Base-by-base conservation (phyloP, 345 rosid species). In the Populus deltoides region DNA sequence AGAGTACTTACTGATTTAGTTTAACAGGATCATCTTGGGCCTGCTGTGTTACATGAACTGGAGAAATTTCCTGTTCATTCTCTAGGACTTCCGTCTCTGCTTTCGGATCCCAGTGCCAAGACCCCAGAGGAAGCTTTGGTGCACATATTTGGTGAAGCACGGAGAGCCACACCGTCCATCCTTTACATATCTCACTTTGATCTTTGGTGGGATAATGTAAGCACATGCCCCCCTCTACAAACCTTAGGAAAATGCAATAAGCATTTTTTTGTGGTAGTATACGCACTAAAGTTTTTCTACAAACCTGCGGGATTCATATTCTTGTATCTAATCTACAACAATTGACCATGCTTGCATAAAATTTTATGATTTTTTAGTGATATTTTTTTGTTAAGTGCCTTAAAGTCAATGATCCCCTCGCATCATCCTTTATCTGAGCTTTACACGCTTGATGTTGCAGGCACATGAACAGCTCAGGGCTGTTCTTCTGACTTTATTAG, bases 131-230 rank as follows among this genome's bases (percentile, higher is more conserved):
- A 96, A 86, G 99, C 99, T 33, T 71, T 96, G 87, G 99, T 96
- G 66, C 99, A 96, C 85, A 91, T 96, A 85, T 96, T 96, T 88
- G 90, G 95, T 57, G 99, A 96, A 92, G 98, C 99, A 47, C 90
- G 98, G 86, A 92, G 97, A 90, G 88, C 94, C 7, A 96, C 95
- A 65, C 98, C 99, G 35, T 96, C 99, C 31, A 89, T 96, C 78
- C 93, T 96, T 75, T 93, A 96, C 77, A 85, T 96, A 79, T 93
- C 98, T 9, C 94, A 93, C 80, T 93, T 96, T 73, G 85, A 90
- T 79, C 97, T 93, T 82, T 96, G 99, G 99, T 93, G 99, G 99
- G 99, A 96, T 73, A 93, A 88, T 68, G 99, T 93, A 89, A 85
- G 92, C 86, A 71, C 72, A 38, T 78, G n/a, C 68, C 68, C 81